Base-by-base conservation (phyloP, 148 eudicot genomes). In the Linanthus parryae region DNA sequence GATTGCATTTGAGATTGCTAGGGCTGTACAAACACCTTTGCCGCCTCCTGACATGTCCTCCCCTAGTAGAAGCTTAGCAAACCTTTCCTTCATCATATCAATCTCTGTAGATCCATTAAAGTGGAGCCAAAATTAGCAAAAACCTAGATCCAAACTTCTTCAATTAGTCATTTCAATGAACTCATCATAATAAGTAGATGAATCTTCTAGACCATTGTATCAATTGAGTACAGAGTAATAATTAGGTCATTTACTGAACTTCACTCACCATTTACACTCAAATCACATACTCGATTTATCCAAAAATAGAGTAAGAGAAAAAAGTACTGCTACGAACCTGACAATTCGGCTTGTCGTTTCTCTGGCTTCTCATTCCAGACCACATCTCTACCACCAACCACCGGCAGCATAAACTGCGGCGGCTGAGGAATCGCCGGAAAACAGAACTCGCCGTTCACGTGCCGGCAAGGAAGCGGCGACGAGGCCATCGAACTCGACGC, bases 41-140 rank as follows among this genome's bases (percentile, higher is more conserved):
- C 99, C 99, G 43, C 96, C 96, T 64, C 99, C 99, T 61, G 94
- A 87, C 99, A 92, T 92, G 65, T 92, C 99, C 58, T 92, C 99
- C 26, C 99, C 99, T 0, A 92, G 80, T 36, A 92, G 75, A 29
- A 92, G 84, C 75, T 92, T 92, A 10, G 96, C 85, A 62, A 92
- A 92, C 68, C 96, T 82, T 59, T 92, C 99, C 69, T 92, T 87
- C 99, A 92, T 92, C 91, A 92, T 65, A 58, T 82, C 94, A 42
- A 75, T 61, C 47, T 92, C 99, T 92, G 15, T 19, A 67, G 40
- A 46, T 40, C 48, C 55, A 48, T 33, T 13, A 44, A 22, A 19
- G 40, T 15, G 28, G 22, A 26, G 33, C 24, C 13, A 15, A 44
- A 29, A 48, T 27, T 25, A 46, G 11, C 15, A 26, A 45, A 33